phyloP scores from a whole-genome alignment of 2,329 filamentous ascomycete genomes.

The Claviceps pazoutovae region DNA sequence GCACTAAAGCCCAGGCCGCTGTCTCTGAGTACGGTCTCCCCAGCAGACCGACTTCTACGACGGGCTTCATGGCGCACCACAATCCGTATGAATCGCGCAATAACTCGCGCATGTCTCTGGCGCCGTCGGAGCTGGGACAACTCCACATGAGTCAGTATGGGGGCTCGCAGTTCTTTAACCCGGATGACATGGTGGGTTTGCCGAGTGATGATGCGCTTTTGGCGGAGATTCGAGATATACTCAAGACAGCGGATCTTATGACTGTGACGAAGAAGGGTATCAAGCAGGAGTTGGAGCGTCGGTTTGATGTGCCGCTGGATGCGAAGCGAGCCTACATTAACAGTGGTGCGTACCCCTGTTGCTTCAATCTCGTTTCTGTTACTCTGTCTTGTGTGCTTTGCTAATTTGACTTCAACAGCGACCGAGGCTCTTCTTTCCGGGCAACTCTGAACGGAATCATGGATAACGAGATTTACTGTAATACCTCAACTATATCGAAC shows the following conservation, averaged over 20 bases:
- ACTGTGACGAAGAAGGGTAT: constrained; percentile 97
- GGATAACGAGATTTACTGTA: too few species aligned
- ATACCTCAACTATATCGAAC: too few species aligned
- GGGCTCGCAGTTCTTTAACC: constrained; percentile 42
- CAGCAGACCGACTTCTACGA: constrained; percentile 42
- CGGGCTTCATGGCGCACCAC: constrained; percentile 33
- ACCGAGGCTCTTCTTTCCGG: constrained; percentile 70
- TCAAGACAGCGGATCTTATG: constrained; percentile 89
- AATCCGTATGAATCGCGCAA: constrained; percentile 34
- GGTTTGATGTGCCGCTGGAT: constrained; percentile 79
- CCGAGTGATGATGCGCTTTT: constrained; percentile 83
- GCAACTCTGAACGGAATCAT: constrained; percentile 41
- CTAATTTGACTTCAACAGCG: constrained; percentile 27
- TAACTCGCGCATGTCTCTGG: constrained; percentile 64
- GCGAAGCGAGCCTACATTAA: constrained; percentile 87
- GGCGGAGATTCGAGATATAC: constrained; percentile 86
- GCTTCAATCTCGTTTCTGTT: background rate
- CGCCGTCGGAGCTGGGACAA: constrained; percentile 51
- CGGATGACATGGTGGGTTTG: constrained; percentile 58
- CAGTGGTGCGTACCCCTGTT: constrained; percentile 51
- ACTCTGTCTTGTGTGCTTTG: constrained; percentile 7
- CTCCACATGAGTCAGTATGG: constrained; percentile 49
- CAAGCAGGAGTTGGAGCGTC: constrained; percentile 80
- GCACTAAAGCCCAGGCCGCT: constrained; percentile 59
- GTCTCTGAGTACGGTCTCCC: constrained; percentile 57